Evolutionary conservation across 1,139 yeast genomes (phyloP).

Genomic region (Torulaspora globosa): DNA sequence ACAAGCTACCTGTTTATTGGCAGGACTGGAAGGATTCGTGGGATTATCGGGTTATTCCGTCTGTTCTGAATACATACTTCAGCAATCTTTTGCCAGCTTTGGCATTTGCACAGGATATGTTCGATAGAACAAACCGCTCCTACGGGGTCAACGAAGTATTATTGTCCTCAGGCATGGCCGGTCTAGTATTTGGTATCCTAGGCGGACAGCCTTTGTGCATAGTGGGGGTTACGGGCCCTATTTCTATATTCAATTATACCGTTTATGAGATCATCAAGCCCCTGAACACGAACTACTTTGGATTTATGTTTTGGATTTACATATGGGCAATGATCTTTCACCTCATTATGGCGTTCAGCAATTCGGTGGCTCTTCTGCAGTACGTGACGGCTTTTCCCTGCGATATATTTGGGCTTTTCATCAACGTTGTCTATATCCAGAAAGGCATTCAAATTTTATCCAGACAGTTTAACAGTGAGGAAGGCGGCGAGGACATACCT

Average conservation of each 20-base stretch:
- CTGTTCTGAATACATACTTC: slow-evolving; percentile 77
- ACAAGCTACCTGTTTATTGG: slow-evolving; percentile 54
- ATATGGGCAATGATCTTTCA: slow-evolving; percentile 89
- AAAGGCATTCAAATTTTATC: slow-evolving; percentile 81
- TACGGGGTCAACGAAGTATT: slow-evolving; percentile 91
- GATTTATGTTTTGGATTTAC: slow-evolving; percentile 94
- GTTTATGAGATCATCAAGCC: slow-evolving; percentile 76
- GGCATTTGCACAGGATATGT: slow-evolving; percentile 97
- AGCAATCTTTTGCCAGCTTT: slow-evolving; percentile 89
- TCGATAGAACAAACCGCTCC: slow-evolving; percentile 76
- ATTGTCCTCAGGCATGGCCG: slow-evolving; percentile 80
- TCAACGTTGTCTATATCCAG: slow-evolving; percentile 82
- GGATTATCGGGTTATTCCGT: slow-evolving; percentile 85
- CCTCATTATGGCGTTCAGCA: slow-evolving; percentile 62
- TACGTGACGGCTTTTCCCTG: slow-evolving; percentile 82
- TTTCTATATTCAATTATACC: slow-evolving; percentile 85
- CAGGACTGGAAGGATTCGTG: slow-evolving; percentile 81
- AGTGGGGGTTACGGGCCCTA: slow-evolving; percentile 98
- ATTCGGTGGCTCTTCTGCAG: slow-evolving; percentile 63
- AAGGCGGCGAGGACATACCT: slow-evolving; percentile 38
- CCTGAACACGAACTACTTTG: slow-evolving; percentile 50
- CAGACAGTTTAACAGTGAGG: slow-evolving; percentile 54
- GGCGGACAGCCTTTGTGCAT: slow-evolving; percentile 91
- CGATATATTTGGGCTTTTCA: slow-evolving; percentile 90
- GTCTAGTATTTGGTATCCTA: slow-evolving; percentile 78